Evolutionary conservation across 2,329 filamentous ascomycete genomes (phyloP).

Genomic region (Raffaelea ambrosiae): DNA sequence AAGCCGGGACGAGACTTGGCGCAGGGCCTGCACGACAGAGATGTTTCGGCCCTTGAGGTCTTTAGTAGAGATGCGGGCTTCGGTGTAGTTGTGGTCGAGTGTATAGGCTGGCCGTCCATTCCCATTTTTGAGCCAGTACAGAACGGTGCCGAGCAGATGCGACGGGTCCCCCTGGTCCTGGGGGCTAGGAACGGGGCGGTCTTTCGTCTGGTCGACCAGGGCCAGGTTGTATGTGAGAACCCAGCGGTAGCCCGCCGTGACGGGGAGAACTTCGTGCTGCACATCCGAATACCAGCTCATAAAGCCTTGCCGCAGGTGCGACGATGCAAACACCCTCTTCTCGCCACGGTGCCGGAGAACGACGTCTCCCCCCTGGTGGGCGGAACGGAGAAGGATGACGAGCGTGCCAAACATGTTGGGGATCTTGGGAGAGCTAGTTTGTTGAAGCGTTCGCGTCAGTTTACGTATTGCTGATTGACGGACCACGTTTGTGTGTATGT

Average conservation of each 20-base stretch:
- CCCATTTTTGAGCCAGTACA: background rate
- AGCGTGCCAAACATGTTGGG: constrained; percentile 38
- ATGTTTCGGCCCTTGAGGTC: background rate
- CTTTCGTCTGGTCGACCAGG: constrained; percentile 10
- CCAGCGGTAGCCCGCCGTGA: constrained; percentile 33
- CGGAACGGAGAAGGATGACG: constrained; percentile 34
- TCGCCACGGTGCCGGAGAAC: constrained; percentile 25
- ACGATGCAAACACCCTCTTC: constrained; percentile 16
- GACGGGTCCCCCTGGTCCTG: background rate
- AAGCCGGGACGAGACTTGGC: background rate
- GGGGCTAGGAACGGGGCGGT: background rate
- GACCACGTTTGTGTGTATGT: background rate
- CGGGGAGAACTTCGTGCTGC: constrained; percentile 32
- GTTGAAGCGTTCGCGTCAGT: background rate
- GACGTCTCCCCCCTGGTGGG: constrained; percentile 34
- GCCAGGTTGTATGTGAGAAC: constrained; percentile 42
- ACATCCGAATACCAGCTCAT: constrained; percentile 40
- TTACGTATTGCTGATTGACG: background rate
- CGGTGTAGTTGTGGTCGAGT: constrained; percentile 17
- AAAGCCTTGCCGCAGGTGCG: constrained; percentile 10
- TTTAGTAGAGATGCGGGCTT: background rate
- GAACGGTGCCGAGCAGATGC: background rate
- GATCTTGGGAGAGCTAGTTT: constrained; percentile 27
- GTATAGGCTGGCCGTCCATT: constrained; percentile 7
- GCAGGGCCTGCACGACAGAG: background rate